A percentile compares a stretch with the other conserved stretches of the same genome.
Evolutionary conservation across 768 basidiomycete species (phyloP).

Genomic region (Pleurotus eryngii): DNA sequence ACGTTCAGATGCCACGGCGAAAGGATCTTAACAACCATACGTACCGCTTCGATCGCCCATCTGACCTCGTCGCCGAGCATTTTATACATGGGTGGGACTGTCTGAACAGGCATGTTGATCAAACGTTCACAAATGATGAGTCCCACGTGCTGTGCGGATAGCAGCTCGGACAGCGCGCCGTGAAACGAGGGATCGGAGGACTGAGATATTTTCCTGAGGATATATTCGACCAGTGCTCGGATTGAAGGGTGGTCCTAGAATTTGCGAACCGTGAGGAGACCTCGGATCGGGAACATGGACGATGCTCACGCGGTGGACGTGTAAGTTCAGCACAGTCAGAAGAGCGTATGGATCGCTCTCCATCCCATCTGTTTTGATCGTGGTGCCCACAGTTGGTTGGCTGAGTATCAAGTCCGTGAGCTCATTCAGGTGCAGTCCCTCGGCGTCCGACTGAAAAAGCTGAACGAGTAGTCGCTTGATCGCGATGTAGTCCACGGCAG

Average conservation of each 20-base stretch:
- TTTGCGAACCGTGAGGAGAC: background rate
- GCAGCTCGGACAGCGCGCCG: constrained; percentile 47
- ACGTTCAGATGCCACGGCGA: constrained; percentile 3
- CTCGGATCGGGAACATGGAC: background rate
- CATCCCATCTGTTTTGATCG: constrained; percentile 87
- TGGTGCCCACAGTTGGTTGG: constrained; percentile 78
- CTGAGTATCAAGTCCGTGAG: constrained; percentile 77
- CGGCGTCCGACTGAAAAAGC: constrained; percentile 73
- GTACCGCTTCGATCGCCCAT: constrained; percentile 63
- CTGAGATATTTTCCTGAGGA: constrained; percentile 50
- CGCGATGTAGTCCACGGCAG: constrained; percentile 81
- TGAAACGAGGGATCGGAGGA: constrained; percentile 47
- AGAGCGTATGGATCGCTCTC: constrained; percentile 91
- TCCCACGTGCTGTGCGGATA: constrained; percentile 63
- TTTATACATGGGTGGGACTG: constrained; percentile 87
- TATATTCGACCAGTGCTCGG: constrained; percentile 66
- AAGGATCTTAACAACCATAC: constrained; percentile 18
- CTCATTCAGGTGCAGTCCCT: constrained; percentile 63
- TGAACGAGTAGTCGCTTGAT: constrained; percentile 71
- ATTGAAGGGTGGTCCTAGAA: constrained; percentile 70
- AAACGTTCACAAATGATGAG: constrained; percentile 85
- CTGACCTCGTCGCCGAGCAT: constrained; percentile 86
- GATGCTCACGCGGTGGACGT: constrained; percentile 53
- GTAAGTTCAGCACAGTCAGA: constrained; percentile 80
- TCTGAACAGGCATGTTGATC: constrained; percentile 94